Evolutionary conservation across 805 yeast genomes (phyloP), one percentile per base, ranked within the genome.

Genomic region (Saturnispora ahearnii): DNA sequence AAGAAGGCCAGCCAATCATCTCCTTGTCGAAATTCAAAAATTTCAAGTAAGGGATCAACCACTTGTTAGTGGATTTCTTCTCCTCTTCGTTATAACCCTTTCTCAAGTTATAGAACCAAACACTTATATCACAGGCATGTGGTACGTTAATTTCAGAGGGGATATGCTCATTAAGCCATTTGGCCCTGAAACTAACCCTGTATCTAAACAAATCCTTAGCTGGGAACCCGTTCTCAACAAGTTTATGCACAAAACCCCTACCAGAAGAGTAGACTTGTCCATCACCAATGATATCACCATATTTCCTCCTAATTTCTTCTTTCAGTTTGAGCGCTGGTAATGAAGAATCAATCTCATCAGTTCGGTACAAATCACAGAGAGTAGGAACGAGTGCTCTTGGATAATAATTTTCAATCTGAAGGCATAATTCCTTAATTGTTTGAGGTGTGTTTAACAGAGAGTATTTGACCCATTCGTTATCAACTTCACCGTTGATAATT

Each of bases 221-320:
- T 10, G 68, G 67, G 50, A 61, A 65, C 59, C 50, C 54, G 59
- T 60, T 51, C 24, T 54, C 50, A n/a, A 61, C 55, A 49, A 66
- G 46, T 21, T 63, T 59, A 45, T 65, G 56, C n/a, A 70, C 45
- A 45, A 65, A 65, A 1, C 70, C 70, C 48, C 73, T 60, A n/a
- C 61, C 55, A 3, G 72, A 66, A 9, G 65, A 64, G 52, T 70
- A 65, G 7, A 70, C 71, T 52, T 70, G 73, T 5, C 68, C 66
- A 54, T 68, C 73, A 10, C 69, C 64, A 24, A 65, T 59, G 30
- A 68, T 68, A 12, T 57, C 55, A 26, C 73, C 73, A 56, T 62
- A 70, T 4, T 60, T 51, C 29, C 52, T 56, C 53, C 48, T 55
- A 18, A 57, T 24, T n/a, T 46, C 48, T 41, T 57, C 56, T 31